Evolutionary conservation across 495 filamentous ascomycete genomes (phyloP), one percentile per base, ranked within the genome.

Genomic region (Bombardia bombarda): DNA sequence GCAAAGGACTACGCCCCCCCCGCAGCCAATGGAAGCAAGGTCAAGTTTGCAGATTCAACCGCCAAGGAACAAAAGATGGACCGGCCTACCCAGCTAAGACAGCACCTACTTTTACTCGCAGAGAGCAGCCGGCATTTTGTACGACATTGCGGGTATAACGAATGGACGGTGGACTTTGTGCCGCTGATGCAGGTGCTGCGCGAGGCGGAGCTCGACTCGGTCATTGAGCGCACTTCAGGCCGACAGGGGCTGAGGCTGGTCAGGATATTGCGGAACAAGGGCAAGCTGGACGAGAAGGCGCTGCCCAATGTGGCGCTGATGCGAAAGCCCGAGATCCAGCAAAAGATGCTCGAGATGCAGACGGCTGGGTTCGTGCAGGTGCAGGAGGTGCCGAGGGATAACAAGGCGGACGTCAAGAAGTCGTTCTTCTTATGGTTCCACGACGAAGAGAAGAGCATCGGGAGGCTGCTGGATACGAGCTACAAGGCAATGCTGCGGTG

Each of bases 401-500:
- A 71, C 37, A 82, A 80, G 38, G 81, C 87, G 2, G 76, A 86
- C 37, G 80, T 87, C 8, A 80, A 74, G 38, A 79, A 85, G 25
- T 90, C 87, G 1, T 79, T 90, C 28, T 96, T 84, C 58, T 73
- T 97, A 18, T 96, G 87, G 84, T 94, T 77, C 66, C 94, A 83
- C 58, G 92, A 97, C 52, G 62, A 71, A 1, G 80, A 87, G 16
- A 77, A 83, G 24, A 78, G 80, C 16, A 66, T 76, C 28, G 63
- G 69, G 12, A 75, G 78, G 22, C 56, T 94, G 6, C 60, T 94
- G 7, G 78, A 89, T 32, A 81, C 84, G 43, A 77, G 79, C 8
- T 96, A 94, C 68, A 89, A 89, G 57, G 77, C 81, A 10, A 95
- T 97, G 88, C 75, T 84, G n/a, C 77, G 87, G 30, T 82, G 79